Conservation (phyloP, 1,139 yeast species). For the Pneumocystis sp. region DNA sequence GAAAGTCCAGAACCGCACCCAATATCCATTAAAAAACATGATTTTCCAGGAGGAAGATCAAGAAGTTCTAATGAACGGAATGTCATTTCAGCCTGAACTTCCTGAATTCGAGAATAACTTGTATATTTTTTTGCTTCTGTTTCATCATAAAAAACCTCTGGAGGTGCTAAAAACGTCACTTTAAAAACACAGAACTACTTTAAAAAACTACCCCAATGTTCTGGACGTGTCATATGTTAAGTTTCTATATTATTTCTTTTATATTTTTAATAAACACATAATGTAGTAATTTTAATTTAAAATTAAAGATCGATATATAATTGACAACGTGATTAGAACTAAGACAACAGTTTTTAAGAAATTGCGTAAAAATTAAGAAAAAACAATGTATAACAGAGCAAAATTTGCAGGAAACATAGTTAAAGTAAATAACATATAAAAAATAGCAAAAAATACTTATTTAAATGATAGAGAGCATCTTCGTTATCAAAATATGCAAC, state of each 20-base stretch:
- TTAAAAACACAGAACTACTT: neutral
- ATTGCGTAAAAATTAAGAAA: neutral
- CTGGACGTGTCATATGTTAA: neutral
- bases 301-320: neutral
- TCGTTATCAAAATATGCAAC: neutral
- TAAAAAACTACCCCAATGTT: neutral
- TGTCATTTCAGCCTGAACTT: slow-evolving; percentile 95
- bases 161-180: neutral
- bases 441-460: neutral
- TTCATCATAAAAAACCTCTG: slow-evolving; percentile 55
- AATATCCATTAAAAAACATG: slow-evolving; percentile 50
- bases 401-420: neutral
- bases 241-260: neutral
- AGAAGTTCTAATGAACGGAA: slow-evolving; percentile 77
- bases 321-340: neutral
- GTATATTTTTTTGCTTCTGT: slow-evolving; percentile 81
- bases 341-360: neutral
- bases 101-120: slow-evolving; percentile 87
- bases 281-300: neutral
- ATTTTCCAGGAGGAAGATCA: slow-evolving; percentile 52
- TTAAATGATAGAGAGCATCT: slow-evolving; percentile 48
- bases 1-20: slow-evolving; percentile 97
- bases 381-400: neutral
- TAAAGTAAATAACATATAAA: neutral
- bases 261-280: neutral